Evolutionary conservation across 2,329 filamentous ascomycete species (phyloP), one percentile per base, ranked within the genome.

Genomic region (Colletotrichum plurivorum): DNA sequence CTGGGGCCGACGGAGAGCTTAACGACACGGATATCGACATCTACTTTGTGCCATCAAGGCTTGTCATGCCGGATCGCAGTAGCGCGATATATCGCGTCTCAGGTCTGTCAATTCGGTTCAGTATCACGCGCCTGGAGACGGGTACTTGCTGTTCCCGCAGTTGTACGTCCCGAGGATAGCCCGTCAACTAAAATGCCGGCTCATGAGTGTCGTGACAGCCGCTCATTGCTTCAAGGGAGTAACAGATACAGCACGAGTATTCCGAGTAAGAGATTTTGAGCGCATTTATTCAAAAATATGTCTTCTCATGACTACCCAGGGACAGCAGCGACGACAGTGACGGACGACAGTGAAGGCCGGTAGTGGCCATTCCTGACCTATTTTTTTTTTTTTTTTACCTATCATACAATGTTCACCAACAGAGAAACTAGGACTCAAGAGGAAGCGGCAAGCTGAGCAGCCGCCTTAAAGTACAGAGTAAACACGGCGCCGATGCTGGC

Each of bases 391-490:
- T 36, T 36, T 5, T 2, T 36, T 36, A 8, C 8, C 10, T 10
- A 36, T 36, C 31, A 36, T 36, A 36, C 31, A 36, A 10, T 36
- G 31, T 36, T 36, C 31, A 36, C 31, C 31, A 36, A 36, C 31
- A 36, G 31, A 36, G 31, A 10, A 10, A 36, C 9, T 36, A 39
- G 16, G 46, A n/a, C 43, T 31, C 45, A 71, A 22, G 49, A 45
- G 43, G 65, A 60, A 12, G 31, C 31, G 48, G 67, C 63, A 18
- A 75, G 63, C 59, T 73, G 71, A 63, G 75, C 73, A 25, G 81
- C 83, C 54, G 84, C 83, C 73, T 80, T 79, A 59, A 84, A 60
- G 75, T 80, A 87, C 56, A 87, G 69, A 4, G 77, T 71, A 52
- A 79, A 53, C 48, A 78, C 78, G 16, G 80, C 60, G 5, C 64